Percentiles rank a stretch among this genome's conserved stretches.
Evolutionary conservation across 2,329 filamentous ascomycete genomes (phyloP).

Genomic region (Penicillium sp.): DNA sequence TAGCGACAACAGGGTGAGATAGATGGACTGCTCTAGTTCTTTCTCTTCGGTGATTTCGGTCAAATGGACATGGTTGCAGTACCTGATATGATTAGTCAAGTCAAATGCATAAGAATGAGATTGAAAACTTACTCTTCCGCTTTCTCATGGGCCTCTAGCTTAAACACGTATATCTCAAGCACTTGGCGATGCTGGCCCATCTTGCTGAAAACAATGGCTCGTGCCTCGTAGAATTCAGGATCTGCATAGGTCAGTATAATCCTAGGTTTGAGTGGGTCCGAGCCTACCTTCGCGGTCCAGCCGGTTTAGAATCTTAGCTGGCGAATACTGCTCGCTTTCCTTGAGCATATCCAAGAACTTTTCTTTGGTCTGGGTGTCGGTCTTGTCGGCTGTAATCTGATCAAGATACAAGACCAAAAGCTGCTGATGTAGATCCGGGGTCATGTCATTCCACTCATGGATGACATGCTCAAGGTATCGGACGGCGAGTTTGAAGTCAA

Average conservation of each 20-base stretch:
- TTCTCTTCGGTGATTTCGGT: slow-evolving; percentile 48
- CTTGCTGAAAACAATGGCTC: slow-evolving; percentile 87
- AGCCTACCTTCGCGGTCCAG: slow-evolving; percentile 75
- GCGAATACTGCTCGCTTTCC: slow-evolving; percentile 77
- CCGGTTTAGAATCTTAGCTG: slow-evolving; percentile 72
- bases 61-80: slow-evolving; percentile 85
- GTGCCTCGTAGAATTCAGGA: slow-evolving; percentile 80
- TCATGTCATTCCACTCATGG: slow-evolving; percentile 78
- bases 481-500: slow-evolving; percentile 72
- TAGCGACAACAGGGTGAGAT: slow-evolving; percentile 84
- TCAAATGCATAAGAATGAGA: background rate
- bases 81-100: slow-evolving; percentile 49
- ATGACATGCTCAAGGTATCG: slow-evolving; percentile 90
- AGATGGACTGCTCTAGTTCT: slow-evolving; percentile 72
- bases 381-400: slow-evolving; percentile 46
- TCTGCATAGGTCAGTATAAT: slow-evolving; percentile 52
- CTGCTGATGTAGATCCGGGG: slow-evolving; percentile 82
- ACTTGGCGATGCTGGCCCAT: slow-evolving; percentile 96
- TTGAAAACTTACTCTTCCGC: slow-evolving; percentile 76
- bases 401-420: slow-evolving; percentile 73
- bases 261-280: background rate
- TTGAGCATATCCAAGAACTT: slow-evolving; percentile 74
- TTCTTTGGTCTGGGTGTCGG: slow-evolving; percentile 61
- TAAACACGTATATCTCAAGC: slow-evolving; percentile 96
- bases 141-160: slow-evolving; percentile 80